Percentiles rank a stretch among this genome's conserved stretches.
phyloP scores from a whole-genome alignment of 2,329 filamentous ascomycete genomes.

The Penicillium crustosum region DNA sequence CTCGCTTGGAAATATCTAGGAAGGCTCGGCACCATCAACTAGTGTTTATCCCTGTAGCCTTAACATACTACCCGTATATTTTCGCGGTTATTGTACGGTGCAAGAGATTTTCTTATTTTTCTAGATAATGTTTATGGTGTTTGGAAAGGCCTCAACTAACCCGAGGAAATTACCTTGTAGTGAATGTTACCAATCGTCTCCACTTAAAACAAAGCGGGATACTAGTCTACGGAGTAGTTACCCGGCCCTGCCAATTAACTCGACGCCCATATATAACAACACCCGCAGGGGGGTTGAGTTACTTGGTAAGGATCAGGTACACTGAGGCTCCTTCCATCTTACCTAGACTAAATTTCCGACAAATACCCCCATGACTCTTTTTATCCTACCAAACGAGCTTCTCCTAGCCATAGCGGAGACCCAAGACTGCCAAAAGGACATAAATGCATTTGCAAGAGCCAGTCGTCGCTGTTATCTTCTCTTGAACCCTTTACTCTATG shows the following conservation, averaged over 20 bases:
- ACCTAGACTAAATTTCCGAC: not conserved
- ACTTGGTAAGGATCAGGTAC: not conserved
- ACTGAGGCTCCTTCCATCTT: not conserved
- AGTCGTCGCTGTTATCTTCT: not conserved
- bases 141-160: not conserved
- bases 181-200: not conserved
- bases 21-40: not conserved
- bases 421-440: not conserved
- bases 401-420: conserved; percentile 1
- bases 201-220: conserved; percentile 1
- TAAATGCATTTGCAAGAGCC: conserved; percentile 2
- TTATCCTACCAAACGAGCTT: conserved; percentile 8
- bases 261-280: too few relatives aligned
- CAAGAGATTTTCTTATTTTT: not conserved
- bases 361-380: conserved; percentile 4
- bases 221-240: not conserved
- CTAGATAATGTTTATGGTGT: too few relatives aligned
- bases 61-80: not conserved
- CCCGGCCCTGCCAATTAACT: too few relatives aligned
- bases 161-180: too few relatives aligned
- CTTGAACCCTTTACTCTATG: conserved; percentile 4
- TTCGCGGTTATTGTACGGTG: not conserved
- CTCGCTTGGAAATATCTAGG: not conserved
- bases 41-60: not conserved
- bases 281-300: too few relatives aligned